Evolutionary conservation across 768 basidiomycete genomes (phyloP), one percentile per base, ranked within the genome.

Genomic region (Kondoa subrosea): DNA sequence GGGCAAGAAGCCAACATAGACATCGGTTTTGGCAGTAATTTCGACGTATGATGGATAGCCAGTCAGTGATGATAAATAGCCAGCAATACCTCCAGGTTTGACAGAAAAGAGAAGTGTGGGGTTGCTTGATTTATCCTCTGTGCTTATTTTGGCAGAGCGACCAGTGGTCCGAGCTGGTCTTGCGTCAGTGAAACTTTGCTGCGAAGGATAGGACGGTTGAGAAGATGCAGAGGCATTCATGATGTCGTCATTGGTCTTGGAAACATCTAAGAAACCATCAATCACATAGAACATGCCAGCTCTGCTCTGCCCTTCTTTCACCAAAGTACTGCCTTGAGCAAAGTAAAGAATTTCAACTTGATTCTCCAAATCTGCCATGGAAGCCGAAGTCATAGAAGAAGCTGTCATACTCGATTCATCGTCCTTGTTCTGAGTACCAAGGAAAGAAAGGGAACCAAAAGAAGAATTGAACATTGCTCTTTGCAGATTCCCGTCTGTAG

Each of bases 271-370:
- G 77, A 95, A 90, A 0, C 95, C 95, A 71, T 96, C 91, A 58
- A 95, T 91, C 58, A 95, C 89, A 73, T 90, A 95, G 81, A 91
- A 95, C 27, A 93, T 78, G 27, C 88, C 89, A 85, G 72, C 70
- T 66, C 72, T 70, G 29, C 83, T 79, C 76, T 99, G 92, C 56
- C 91, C 93, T 4, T 91, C 88, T 72, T 85, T 88, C 27, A 88
- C 91, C 26, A 97, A 78, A 1, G 84, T 84, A 2, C 86, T 85
- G 0, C 92, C 95, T 64, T 88, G 86, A 56, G 88, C 81, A 78
- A 90, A 97, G 77, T 86, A 96, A 33, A 96, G 76, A 64, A 99
- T 93, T 76, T 99, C 95, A 1, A 97, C 89, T 75, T 95, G 89
- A 67, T 96, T 97, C 74, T 95, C 91, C 16, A 99, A 79, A 25